These are phyloP conservation scores for Dioscorea alata DNA, from an alignment of 106 monocot genomes.

Conservation along the genomic window DNA sequence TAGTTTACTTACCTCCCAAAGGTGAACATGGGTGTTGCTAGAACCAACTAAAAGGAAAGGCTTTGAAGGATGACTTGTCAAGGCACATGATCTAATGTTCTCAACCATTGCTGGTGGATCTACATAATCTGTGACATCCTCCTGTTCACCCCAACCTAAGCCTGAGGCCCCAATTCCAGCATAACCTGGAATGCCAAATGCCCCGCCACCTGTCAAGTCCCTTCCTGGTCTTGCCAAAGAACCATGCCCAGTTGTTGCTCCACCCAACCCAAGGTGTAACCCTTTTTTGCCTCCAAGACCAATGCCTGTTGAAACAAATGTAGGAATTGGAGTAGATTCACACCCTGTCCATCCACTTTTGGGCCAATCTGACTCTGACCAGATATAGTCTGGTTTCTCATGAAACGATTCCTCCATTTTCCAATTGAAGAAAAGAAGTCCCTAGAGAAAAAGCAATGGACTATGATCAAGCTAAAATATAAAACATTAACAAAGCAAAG, in stretches of 20 bases:
- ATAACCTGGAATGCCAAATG: slow-evolving; percentile 96
- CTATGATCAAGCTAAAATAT: no score
- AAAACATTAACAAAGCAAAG: no score
- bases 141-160: slow-evolving; percentile 76
- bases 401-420: slow-evolving; percentile 19
- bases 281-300: slow-evolving; percentile 65
- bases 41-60: slow-evolving; percentile 91
- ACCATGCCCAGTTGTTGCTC: slow-evolving; percentile 40
- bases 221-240: slow-evolving; percentile 63
- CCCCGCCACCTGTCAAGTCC: slow-evolving; percentile 77
- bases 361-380: slow-evolving; percentile 90
- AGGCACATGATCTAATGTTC: slow-evolving; percentile 59
- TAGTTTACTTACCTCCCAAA: slow-evolving; percentile 77
- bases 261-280: slow-evolving; percentile 59
- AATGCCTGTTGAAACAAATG: slow-evolving; percentile 53
- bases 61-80: slow-evolving; percentile 70
- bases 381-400: slow-evolving; percentile 48
- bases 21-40: slow-evolving; percentile 75
- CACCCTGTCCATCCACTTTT: slow-evolving; percentile 61
- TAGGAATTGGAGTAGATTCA: slow-evolving; percentile 60
- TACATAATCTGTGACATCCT: slow-evolving; percentile 52
- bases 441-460: slow-evolving; percentile 27
- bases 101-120: slow-evolving; percentile 63
- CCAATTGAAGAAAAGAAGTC: slow-evolving; percentile 73
- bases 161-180: slow-evolving; percentile 88